Evolutionary conservation across 2,329 filamentous ascomycete genomes (phyloP).

Genomic region (Pestalotiopsis sp.): DNA sequence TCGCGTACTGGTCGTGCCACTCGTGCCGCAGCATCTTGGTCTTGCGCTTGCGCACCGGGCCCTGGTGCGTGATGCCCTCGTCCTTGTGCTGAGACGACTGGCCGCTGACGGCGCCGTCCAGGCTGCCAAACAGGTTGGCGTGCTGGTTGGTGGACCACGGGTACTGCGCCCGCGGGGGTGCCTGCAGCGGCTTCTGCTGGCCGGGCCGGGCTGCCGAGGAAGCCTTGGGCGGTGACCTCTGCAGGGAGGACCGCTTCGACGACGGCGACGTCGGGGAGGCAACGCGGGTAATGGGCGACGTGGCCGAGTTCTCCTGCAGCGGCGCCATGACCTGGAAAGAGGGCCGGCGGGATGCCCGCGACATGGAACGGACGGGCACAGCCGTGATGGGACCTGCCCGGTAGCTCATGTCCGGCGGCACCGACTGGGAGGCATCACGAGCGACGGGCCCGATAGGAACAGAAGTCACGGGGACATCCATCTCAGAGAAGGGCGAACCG

Average conservation of each 20-base stretch:
- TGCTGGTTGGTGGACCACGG: conserved; percentile 58
- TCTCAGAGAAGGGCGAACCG: conserved; percentile 86
- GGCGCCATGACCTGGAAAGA: conserved; percentile 70
- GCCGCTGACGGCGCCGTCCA: conserved; percentile 30
- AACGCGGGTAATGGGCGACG: conserved; percentile 38
- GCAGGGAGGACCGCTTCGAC: conserved; percentile 32
- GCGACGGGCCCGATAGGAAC: conserved; percentile 72
- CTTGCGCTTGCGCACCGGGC: conserved; percentile 94
- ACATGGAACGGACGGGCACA: conserved; percentile 47
- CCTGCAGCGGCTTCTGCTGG: conserved; percentile 46
- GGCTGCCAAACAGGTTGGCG: conserved; percentile 25
- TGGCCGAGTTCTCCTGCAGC: conserved; percentile 66
- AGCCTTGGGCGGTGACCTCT: conserved; percentile 34
- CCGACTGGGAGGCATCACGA: conserved; percentile 84
- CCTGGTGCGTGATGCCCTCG: conserved; percentile 70
- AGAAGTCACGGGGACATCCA: conserved; percentile 83
- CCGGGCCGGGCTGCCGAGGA: conserved; percentile 25
- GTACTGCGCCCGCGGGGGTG: conserved; percentile 58
- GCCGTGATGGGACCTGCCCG: conserved; percentile 40
- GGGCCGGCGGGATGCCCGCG: conserved; percentile 65
- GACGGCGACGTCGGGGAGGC: conserved; percentile 31
- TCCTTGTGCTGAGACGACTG: conserved; percentile 22
- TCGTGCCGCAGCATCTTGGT: conserved; percentile 87
- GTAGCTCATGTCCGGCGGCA: conserved; percentile 92
- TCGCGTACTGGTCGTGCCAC: conserved; percentile 92